These are phyloP conservation scores for Scalesia atractyloides DNA, from an alignment of 129 eudicot species.

Conservation along the genomic window DNA sequence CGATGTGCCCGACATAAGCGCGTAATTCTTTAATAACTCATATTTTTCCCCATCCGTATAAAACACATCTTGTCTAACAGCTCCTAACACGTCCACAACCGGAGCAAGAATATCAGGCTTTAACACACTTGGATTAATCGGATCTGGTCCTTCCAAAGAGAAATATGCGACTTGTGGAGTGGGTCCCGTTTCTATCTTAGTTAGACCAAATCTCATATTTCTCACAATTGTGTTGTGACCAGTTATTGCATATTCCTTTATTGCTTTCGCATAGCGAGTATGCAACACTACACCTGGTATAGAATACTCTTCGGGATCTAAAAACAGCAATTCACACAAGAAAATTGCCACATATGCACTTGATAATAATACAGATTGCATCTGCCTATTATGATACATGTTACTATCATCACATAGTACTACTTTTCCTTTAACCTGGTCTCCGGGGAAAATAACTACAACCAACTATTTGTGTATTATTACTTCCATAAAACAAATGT, in stretches of 20 bases:
- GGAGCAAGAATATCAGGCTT: conserved; percentile 66
- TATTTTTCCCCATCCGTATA: conserved; percentile 27
- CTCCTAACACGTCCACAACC: conserved; percentile 48
- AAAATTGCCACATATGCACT: conserved; percentile 38
- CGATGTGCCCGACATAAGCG: conserved; percentile 47
- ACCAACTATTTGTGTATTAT: conserved; percentile 11
- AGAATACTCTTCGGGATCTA: conserved; percentile 18
- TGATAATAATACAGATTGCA: not conserved
- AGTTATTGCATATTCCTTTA: conserved; percentile 36
- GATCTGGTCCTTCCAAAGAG: conserved; percentile 55
- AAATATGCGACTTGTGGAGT: conserved; percentile 45
- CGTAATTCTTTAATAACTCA: conserved; percentile 34
- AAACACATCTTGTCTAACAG: conserved; percentile 33
- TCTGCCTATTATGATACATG: not conserved
- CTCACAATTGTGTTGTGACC: conserved; percentile 26
- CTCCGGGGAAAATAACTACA: not conserved
- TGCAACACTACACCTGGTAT: conserved; percentile 21
- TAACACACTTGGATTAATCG: conserved; percentile 33
- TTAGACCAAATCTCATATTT: conserved; percentile 39
- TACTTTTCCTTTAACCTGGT: conserved; percentile 30
- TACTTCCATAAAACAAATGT: conserved; percentile 19
- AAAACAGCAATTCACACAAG: conserved; percentile 17
- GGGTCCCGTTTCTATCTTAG: conserved; percentile 37
- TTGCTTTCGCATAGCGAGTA: conserved; percentile 2
- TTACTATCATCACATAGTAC: conserved; percentile 32